phyloP scores from a whole-genome alignment of 1,284 basidiomycete species.

The Pholiota adiposa region DNA sequence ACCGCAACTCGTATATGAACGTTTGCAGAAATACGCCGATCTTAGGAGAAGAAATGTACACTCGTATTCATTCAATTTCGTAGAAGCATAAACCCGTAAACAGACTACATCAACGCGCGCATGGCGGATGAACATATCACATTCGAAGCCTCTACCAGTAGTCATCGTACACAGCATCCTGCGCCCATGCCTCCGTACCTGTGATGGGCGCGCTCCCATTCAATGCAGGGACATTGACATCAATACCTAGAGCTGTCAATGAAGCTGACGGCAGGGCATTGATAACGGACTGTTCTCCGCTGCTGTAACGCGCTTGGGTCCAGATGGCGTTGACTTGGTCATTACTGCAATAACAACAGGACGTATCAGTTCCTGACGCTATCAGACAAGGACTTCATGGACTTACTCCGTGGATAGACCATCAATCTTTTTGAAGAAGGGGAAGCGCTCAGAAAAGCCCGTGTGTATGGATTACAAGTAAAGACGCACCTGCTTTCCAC shows the following conservation, averaged over 20 bases:
- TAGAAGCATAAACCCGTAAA: conserved; percentile 36
- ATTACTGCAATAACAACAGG: conserved; percentile 2
- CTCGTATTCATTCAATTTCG: conserved; percentile 40
- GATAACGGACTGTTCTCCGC: background rate
- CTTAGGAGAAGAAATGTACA: no score
- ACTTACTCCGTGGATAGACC: conserved; percentile 22
- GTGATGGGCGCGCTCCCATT: background rate
- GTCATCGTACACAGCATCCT: conserved; percentile 23
- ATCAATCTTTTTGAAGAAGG: conserved; percentile 12
- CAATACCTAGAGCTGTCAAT: background rate
- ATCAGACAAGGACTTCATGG: background rate
- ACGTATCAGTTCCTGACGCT: background rate
- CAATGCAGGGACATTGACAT: background rate
- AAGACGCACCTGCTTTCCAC: conserved; percentile 33
- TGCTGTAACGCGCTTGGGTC: conserved; percentile 13
- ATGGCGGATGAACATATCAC: no score
- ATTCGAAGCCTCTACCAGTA: conserved; percentile 24
- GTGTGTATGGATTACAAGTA: conserved; percentile 7
- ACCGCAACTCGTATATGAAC: no score
- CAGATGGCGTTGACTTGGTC: conserved; percentile 17
- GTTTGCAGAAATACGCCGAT: no score
- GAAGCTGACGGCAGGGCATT: conserved; percentile 5
- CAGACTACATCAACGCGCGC: no score
- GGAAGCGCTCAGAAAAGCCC: background rate
- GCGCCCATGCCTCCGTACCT: conserved; percentile 19